Evolutionary conservation across 352 stramenopile genomes (phyloP).

Genomic region (Phytophthora europaea): DNA sequence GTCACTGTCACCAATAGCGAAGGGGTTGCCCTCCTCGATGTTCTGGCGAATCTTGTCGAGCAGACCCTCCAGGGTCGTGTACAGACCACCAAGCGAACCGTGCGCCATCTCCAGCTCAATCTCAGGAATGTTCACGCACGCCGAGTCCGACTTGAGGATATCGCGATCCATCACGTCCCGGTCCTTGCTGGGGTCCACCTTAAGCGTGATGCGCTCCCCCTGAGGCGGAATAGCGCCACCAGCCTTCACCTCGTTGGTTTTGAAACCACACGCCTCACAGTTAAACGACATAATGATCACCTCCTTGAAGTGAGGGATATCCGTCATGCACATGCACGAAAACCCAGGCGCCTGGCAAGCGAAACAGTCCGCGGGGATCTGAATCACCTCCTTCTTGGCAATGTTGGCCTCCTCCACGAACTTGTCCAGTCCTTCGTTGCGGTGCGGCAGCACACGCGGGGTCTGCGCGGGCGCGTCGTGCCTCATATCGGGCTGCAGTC

Average conservation of each 20-base stretch:
- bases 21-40: slow-evolving; percentile 85
- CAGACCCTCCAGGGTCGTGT: slow-evolving; percentile 95
- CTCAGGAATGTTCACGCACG: slow-evolving; percentile 89
- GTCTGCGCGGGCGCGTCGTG: slow-evolving; percentile 57
- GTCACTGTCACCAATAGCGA: slow-evolving; percentile 84
- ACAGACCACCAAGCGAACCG: slow-evolving; percentile 91
- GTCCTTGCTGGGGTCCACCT: slow-evolving; percentile 51
- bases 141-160: slow-evolving; percentile 94
- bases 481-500: slow-evolving; percentile 76
- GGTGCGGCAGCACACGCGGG: slow-evolving; percentile 60
- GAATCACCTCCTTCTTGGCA: slow-evolving; percentile 84
- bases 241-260: slow-evolving; percentile 93
- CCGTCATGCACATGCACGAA: slow-evolving; percentile 93
- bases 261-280: slow-evolving; percentile 94
- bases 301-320: slow-evolving; percentile 96
- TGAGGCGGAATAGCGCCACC: slow-evolving; percentile 89
- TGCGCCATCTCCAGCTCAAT: slow-evolving; percentile 93
- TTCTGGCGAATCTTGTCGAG: slow-evolving; percentile 88
- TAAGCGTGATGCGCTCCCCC: slow-evolving; percentile 85
- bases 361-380: slow-evolving; percentile 87
- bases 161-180: slow-evolving; percentile 87
- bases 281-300: slow-evolving; percentile 95
- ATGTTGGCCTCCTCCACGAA: slow-evolving; percentile 72
- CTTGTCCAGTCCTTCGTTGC: slow-evolving; percentile 78
- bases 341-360: slow-evolving; percentile 73